Conservation (phyloP, 768 basidiomycete species). For the Kwoniella shandongensis region DNA sequence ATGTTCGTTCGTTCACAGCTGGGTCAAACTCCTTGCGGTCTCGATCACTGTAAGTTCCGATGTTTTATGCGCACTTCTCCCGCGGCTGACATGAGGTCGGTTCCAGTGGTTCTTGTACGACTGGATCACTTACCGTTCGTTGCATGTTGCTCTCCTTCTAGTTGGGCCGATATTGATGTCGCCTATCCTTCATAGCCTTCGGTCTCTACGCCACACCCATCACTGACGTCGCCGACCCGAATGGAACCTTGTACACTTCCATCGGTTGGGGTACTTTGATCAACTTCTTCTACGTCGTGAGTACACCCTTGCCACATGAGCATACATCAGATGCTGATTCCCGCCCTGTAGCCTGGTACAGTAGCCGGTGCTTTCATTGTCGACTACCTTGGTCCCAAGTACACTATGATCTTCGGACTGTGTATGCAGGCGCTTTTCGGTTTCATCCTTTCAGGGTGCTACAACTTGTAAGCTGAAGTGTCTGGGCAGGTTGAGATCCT, state of each 20-base stretch:
- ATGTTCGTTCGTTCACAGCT: constrained; percentile 52
- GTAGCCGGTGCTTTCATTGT: constrained; percentile 53
- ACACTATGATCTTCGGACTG: constrained; percentile 56
- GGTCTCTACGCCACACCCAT: constrained; percentile 78
- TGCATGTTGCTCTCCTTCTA: background rate
- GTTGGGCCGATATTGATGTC: background rate
- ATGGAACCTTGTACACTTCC: constrained; percentile 61
- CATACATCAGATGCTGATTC: background rate
- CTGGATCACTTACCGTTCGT: constrained; percentile 42
- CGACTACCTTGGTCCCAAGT: constrained; percentile 51
- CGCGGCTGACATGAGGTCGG: background rate
- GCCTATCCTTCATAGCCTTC: constrained; percentile 55
- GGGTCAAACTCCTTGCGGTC: constrained; percentile 70
- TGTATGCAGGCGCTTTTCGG: constrained; percentile 55
- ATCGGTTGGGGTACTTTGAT: constrained; percentile 85
- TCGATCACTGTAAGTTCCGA: constrained; percentile 57
- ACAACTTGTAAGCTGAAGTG: constrained; percentile 53
- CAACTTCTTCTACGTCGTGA: constrained; percentile 65
- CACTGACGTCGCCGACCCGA: constrained; percentile 61
- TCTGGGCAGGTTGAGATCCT: too few relatives aligned
- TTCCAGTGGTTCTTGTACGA: constrained; percentile 28
- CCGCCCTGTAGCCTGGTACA: constrained; percentile 61
- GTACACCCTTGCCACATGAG: background rate
- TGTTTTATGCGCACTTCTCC: background rate
- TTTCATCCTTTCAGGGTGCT: constrained; percentile 86